phyloP scores from a whole-genome alignment of 768 basidiomycete species.

The Agaricus sinodeliciosus region DNA sequence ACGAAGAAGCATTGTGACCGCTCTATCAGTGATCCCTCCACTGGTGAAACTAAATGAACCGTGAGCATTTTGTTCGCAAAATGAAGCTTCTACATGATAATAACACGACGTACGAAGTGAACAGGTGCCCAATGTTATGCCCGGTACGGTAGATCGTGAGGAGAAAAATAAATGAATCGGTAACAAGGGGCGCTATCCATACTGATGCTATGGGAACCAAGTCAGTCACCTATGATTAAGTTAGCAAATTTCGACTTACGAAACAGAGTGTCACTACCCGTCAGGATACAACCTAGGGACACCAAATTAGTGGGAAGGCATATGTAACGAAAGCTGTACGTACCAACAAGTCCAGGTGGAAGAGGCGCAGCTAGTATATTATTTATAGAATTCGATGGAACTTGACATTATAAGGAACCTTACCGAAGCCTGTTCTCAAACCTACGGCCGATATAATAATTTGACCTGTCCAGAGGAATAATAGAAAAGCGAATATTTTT shows the following conservation, averaged over 20 bases:
- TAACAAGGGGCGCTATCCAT: constrained; percentile 21
- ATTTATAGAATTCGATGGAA: neutral
- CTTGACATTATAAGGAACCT: neutral
- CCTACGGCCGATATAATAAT: constrained; percentile 19
- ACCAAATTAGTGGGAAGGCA: neutral
- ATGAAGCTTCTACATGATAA: too few relatives aligned
- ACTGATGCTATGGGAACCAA: constrained; percentile 13
- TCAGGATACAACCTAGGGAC: constrained; percentile 21
- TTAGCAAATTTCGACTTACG: constrained; percentile 13
- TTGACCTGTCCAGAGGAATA: constrained; percentile 19
- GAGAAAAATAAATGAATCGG: constrained; percentile 16
- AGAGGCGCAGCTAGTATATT: constrained; percentile 16
- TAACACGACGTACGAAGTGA: constrained; percentile 1
- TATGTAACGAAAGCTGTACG: neutral
- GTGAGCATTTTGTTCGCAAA: too few relatives aligned
- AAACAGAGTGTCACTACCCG: constrained; percentile 16
- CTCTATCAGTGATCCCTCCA: constrained; percentile 10
- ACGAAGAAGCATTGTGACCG: constrained; percentile 19
- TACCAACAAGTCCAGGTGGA: constrained; percentile 20
- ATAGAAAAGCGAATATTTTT: constrained; percentile 14
- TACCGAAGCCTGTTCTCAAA: constrained; percentile 20
- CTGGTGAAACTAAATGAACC: neutral
- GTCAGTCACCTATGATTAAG: neutral
- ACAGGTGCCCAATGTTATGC: constrained; percentile 4
- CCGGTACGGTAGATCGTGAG: constrained; percentile 15